Conservation (phyloP, 805 yeast species). For the Brettanomyces sp. region DNA sequence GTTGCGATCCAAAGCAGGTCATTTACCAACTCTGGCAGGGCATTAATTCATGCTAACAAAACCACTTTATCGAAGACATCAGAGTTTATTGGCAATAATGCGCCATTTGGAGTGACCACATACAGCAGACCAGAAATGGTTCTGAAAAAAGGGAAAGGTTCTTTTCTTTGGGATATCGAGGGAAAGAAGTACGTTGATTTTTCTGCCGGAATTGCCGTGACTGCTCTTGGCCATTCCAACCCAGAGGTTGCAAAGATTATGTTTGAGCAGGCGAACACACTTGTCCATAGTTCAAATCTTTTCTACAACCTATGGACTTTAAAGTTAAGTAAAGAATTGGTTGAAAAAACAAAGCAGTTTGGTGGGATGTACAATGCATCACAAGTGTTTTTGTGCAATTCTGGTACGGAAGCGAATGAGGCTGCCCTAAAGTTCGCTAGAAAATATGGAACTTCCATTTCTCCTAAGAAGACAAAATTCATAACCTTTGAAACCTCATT, state of each 20-base stretch:
- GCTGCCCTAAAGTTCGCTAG: conserved; percentile 57
- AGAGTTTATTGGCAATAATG: background rate
- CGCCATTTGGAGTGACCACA: conserved; percentile 1
- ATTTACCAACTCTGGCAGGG: background rate
- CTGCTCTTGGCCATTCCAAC: conserved; percentile 85
- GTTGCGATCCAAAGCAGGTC: background rate
- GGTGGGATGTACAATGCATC: conserved; percentile 82
- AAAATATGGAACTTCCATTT: conserved; percentile 57
- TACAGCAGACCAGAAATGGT: conserved; percentile 74
- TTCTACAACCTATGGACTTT: conserved; percentile 82
- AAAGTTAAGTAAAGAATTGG: conserved; percentile 60
- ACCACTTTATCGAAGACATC: background rate
- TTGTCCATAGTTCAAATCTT: conserved; percentile 80
- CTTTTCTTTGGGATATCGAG: conserved; percentile 73
- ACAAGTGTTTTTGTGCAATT: conserved; percentile 55
- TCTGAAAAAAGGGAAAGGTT: conserved; percentile 72
- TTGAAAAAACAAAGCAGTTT: conserved; percentile 53
- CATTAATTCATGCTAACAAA: background rate
- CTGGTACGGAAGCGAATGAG: conserved; percentile 37
- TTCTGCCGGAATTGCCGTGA: conserved; percentile 94
- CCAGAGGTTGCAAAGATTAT: conserved; percentile 64
- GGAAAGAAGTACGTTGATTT: conserved; percentile 78
- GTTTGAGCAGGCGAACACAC: conserved; percentile 57
- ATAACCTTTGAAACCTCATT: conserved; percentile 84
- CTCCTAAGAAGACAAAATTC: conserved; percentile 57